Percentiles rank a stretch among this genome's conserved stretches.
Evolutionary conservation across 2,329 filamentous ascomycete genomes (phyloP).

Genomic region (Penicillium janthinellum): DNA sequence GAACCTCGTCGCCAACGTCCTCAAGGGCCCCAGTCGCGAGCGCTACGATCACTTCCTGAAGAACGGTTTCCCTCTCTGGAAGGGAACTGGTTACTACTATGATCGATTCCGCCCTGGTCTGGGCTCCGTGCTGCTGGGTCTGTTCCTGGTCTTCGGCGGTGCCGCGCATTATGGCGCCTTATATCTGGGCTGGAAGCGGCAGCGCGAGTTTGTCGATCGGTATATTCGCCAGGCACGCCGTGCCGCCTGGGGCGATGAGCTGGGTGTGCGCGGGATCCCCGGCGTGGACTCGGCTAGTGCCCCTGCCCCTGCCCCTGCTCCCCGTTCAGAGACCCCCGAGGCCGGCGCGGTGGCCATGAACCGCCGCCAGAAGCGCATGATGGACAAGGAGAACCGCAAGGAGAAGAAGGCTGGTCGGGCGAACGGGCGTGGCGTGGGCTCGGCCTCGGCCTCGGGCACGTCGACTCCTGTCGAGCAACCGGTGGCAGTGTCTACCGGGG

Average conservation of each 20-base stretch:
- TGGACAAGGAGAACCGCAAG: conserved; percentile 76
- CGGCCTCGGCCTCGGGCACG: conserved; percentile 41
- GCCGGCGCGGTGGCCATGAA: conserved; percentile 66
- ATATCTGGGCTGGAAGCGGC: conserved; percentile 83
- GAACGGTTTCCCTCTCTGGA: conserved; percentile 95
- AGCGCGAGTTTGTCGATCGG: conserved; percentile 85
- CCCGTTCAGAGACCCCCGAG: conserved; percentile 49
- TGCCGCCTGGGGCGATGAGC: conserved; percentile 85
- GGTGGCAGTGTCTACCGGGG: conserved; percentile 60
- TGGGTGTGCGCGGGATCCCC: conserved; percentile 66
- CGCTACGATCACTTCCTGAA: conserved; percentile 92
- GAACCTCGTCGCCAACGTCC: conserved; percentile 80
- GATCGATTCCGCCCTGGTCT: conserved; percentile 87
- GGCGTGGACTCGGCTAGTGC: conserved; percentile 55
- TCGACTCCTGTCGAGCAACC: conserved; percentile 55
- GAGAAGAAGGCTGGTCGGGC: conserved; percentile 58
- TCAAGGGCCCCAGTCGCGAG: conserved; percentile 76
- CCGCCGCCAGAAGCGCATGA: conserved; percentile 81
- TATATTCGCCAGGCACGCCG: conserved; percentile 89
- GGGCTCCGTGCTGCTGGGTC: conserved; percentile 76
- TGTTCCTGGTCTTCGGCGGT: conserved; percentile 82
- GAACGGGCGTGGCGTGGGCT: conserved; percentile 26
- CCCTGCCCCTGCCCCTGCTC: conserved; percentile 38
- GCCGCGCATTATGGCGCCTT: conserved; percentile 84
- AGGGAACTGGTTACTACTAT: conserved; percentile 98